phyloP scores from a whole-genome alignment of 2,329 filamentous ascomycete species.

The Claviceps citrina region DNA sequence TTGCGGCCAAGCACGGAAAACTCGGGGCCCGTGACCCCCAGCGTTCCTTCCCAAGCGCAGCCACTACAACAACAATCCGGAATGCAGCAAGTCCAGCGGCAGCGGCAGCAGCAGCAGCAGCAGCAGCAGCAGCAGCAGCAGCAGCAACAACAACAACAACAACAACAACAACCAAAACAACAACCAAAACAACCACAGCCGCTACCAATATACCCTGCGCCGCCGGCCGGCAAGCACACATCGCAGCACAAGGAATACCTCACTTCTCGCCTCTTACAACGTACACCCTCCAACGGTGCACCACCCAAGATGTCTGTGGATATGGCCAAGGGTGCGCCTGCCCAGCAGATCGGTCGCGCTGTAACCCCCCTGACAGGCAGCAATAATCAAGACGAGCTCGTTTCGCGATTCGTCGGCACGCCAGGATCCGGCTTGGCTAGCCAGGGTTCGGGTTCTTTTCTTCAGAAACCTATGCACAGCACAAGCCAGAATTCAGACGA shows the following conservation, averaged over 20 bases:
- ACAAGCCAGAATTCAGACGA: constrained; percentile 18
- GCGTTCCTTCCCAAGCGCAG: constrained; percentile 9
- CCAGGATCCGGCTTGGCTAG: constrained; percentile 33
- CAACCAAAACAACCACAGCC: not conserved
- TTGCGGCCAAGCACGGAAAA: constrained; percentile 21
- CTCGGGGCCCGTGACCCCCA: constrained; percentile 22
- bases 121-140: not conserved
- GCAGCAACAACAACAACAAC: not conserved
- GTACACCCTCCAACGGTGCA: constrained; percentile 44
- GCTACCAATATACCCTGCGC: not conserved
- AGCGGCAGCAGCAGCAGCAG: not conserved
- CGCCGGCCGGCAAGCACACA: constrained; percentile 24
- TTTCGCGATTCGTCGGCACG: constrained; percentile 43
- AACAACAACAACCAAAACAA: not conserved
- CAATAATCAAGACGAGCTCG: constrained; percentile 32
- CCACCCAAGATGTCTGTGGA: constrained; percentile 52
- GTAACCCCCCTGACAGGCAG: constrained; percentile 15
- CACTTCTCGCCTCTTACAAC: constrained; percentile 50
- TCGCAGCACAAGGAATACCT: constrained; percentile 47
- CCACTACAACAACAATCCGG: not conserved
- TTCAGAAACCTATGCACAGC: constrained; percentile 20
- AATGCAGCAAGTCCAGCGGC: no score
- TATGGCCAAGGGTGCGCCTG: constrained; percentile 24
- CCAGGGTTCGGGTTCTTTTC: constrained; percentile 40
- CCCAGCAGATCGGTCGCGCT: constrained; percentile 18